phyloP scores from a whole-genome alignment of 164 flowering plant genomes.

The Vitis cinerea region DNA sequence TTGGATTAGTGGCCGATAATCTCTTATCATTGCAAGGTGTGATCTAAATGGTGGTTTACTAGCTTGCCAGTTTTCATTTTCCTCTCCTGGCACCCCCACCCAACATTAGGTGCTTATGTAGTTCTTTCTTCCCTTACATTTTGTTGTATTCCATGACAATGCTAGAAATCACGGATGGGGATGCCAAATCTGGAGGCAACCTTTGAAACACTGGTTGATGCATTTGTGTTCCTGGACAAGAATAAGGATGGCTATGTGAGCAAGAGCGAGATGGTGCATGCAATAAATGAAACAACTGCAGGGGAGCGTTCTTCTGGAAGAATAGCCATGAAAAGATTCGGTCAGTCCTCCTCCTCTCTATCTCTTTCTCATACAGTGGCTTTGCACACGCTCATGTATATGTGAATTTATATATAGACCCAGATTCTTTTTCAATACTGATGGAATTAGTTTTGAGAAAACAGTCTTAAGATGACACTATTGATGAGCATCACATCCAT shows the following conservation, averaged over 20 bases:
- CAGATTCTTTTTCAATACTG: no score
- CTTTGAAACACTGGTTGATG: slow-evolving; percentile 85
- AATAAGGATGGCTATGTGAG: slow-evolving; percentile 95
- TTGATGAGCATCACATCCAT: no score
- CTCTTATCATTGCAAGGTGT: no score
- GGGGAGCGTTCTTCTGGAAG: slow-evolving; percentile 87
- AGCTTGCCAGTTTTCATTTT: background rate
- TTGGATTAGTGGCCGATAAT: no score
- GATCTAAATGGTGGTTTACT: no score
- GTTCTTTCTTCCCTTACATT: background rate
- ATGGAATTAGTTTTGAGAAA: no score
- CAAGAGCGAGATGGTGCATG: slow-evolving; percentile 86
- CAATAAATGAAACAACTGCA: slow-evolving; percentile 73
- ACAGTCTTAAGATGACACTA: no score
- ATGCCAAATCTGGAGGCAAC: slow-evolving; percentile 79
- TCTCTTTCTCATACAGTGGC: slow-evolving; percentile 6
- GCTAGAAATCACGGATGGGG: slow-evolving; percentile 68
- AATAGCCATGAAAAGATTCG: slow-evolving; percentile 92
- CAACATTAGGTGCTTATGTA: background rate
- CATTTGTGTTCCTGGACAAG: slow-evolving; percentile 94
- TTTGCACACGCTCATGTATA: background rate
- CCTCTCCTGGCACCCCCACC: background rate
- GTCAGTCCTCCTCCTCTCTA: slow-evolving; percentile 46
- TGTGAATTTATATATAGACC: no score
- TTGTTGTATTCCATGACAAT: slow-evolving; percentile 41